Base-by-base conservation (phyloP, 2,329 filamentous ascomycete species). In the Diaporthe eres region DNA sequence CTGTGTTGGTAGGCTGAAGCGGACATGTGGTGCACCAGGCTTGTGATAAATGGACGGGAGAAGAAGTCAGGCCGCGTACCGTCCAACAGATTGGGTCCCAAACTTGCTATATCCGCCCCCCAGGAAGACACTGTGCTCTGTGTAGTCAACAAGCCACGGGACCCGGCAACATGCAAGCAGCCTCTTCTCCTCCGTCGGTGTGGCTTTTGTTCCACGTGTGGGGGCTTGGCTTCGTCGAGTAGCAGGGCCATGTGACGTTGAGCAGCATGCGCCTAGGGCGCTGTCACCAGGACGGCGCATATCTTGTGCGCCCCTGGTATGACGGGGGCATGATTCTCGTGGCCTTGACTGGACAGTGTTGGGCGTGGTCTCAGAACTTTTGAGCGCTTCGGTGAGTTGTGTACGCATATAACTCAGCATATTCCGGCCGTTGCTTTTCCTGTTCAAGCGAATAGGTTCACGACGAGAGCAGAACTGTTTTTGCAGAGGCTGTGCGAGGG, bases 151-250 rank as follows among this genome's bases (percentile, higher is more conserved):
- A n/a, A 53, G 37, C 47, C 25, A 65, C 49, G 22, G 42, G 49
- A 13, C 7, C 34, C 28, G 28, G 25, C 12, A 1, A 42, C 25
- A 44, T 53, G 71, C 47, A 55, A 37, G 25, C 25, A 65, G 34
- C 47, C 28, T n/a, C 55, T 51, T 12, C 25, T 28, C 19, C 34
- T 60, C 22, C 58, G 25, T 13, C 25, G 19, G 25, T 17, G 34
- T 44, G n/a, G 58, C 58, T 31, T 57, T 34, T 44, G 44, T 57
- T 65, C 34, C 55, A 47, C 49, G 37, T 57, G 22, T n/a, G 37
- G 37, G 39, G 10, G 55, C 34, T 53, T 72, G 57, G 31, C 47
- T 55, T 31, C 49, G 51, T 65, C 47, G 58, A 65, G 71, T 73
- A 58, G 51, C 61, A 37, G 19, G 42, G 9, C 39, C 47, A 55